Evolutionary conservation across 148 eudicot species (phyloP).

Genomic region (Polygonum maritimum): DNA sequence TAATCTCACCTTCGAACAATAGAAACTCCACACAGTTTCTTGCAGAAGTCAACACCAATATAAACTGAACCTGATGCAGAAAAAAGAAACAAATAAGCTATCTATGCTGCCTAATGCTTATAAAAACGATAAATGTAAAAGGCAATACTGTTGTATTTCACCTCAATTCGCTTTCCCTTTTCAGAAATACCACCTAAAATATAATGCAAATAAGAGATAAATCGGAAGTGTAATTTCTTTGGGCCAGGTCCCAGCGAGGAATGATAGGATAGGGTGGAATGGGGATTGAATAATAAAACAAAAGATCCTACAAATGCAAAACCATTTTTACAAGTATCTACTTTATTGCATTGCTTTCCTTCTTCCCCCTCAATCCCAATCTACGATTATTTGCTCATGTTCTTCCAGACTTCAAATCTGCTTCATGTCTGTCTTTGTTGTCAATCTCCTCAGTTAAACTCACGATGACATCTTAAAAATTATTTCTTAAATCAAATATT

Average conservation of each 20-base stretch:
- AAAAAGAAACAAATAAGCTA: slow-evolving; percentile 10
- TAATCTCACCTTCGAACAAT: slow-evolving; percentile 76
- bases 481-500: not conserved
- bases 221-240: not conserved
- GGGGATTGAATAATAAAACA: not conserved
- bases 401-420: not conserved
- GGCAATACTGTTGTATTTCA: not conserved
- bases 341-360: not conserved
- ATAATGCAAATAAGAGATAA: not conserved
- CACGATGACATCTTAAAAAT: not conserved
- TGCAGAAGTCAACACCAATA: slow-evolving; percentile 94
- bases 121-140: not conserved
- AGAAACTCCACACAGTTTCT: slow-evolving; percentile 90
- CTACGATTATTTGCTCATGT: not conserved
- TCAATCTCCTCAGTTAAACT: not conserved
- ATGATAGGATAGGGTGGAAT: not conserved
- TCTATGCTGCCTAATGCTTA: not conserved
- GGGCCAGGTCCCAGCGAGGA: not conserved
- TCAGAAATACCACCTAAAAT: not conserved
- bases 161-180: not conserved
- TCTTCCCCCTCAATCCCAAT: not conserved
- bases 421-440: not conserved
- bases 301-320: not conserved
- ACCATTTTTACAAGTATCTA: not conserved
- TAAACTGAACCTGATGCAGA: slow-evolving; percentile 71